Conservation (phyloP, 2,329 filamentous ascomycete species). For the Coniochaeta sp. region DNA sequence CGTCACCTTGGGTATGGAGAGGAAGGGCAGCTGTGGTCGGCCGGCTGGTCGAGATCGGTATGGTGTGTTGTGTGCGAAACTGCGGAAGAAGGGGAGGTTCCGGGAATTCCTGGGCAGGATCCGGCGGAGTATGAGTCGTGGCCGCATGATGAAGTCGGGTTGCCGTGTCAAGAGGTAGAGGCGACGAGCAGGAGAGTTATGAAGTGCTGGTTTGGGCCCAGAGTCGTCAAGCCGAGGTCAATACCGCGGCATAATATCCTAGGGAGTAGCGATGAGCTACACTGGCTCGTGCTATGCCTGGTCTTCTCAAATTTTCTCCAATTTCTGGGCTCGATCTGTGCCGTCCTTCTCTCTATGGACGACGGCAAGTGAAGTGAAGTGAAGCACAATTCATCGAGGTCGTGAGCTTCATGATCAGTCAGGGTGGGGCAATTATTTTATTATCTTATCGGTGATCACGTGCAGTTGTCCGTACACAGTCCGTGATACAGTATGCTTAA, state of each 20-base stretch:
- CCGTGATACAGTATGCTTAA: too few species aligned
- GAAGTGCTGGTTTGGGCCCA: neutral
- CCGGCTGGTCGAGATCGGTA: conserved; percentile 20
- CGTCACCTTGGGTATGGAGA: conserved; percentile 29
- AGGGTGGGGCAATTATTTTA: neutral
- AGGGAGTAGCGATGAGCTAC: neutral
- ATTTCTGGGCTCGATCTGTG: too few species aligned
- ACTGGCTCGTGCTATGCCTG: neutral
- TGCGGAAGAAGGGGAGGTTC: conserved; percentile 13
- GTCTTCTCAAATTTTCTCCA: neutral
- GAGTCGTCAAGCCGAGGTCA: neutral
- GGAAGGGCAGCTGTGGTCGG: conserved; percentile 44
- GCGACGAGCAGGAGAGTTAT: neutral
- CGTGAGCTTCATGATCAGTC: neutral
- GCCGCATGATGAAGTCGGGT: conserved; percentile 25
- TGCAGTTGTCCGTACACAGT: too few species aligned
- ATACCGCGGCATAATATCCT: neutral
- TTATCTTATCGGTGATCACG: neutral
- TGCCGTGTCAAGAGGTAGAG: neutral
- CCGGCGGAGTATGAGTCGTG: conserved; percentile 28
- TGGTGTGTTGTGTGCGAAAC: conserved; percentile 55
- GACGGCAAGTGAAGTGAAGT: too few species aligned
- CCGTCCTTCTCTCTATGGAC: neutral
- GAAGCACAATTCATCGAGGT: neutral
- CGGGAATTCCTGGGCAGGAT: conserved; percentile 16